Evolutionary conservation across 176 grass and related monocot genomes (phyloP).

Genomic region (Raddia distichophylla): DNA sequence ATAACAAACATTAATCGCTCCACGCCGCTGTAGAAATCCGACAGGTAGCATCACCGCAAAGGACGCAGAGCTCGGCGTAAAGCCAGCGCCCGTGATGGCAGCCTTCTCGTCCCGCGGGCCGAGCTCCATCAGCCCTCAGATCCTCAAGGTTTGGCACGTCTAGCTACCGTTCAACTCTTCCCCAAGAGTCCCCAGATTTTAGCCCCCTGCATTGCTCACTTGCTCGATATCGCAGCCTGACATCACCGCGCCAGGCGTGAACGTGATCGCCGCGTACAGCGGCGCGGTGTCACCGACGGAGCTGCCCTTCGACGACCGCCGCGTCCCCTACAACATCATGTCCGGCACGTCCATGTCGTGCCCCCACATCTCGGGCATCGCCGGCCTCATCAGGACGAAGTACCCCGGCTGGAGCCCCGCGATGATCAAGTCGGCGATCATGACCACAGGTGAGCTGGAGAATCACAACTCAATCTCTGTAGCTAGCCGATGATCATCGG

Average conservation of each 20-base stretch:
- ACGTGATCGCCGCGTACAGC: constrained; percentile 60
- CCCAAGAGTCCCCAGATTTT: no score
- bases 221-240: constrained; percentile 49
- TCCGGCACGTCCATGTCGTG: constrained; percentile 92
- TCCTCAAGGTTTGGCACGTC: constrained; percentile 52
- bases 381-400: constrained; percentile 54
- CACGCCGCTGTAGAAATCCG: constrained; percentile 17
- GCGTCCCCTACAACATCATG: constrained; percentile 47
- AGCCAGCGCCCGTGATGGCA: constrained; percentile 65
- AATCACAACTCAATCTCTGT: not conserved
- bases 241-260: constrained; percentile 69
- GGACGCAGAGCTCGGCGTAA: constrained; percentile 43
- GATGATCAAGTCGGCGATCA: constrained; percentile 76
- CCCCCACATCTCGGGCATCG: constrained; percentile 63
- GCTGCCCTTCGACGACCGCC: constrained; percentile 48
- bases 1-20: not conserved
- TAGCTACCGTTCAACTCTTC: not conserved
- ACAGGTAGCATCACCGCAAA: constrained; percentile 47
- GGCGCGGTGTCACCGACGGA: constrained; percentile 37
- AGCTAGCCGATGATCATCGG: not conserved
- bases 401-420: constrained; percentile 70
- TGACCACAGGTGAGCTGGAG: constrained; percentile 64
- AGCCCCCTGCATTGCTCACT: not conserved
- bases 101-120: constrained; percentile 70
- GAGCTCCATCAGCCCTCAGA: constrained; percentile 57